These are phyloP conservation scores for Boechera divaricarpa DNA, from an alignment of 345 rosid species.

Conservation along the genomic window DNA sequence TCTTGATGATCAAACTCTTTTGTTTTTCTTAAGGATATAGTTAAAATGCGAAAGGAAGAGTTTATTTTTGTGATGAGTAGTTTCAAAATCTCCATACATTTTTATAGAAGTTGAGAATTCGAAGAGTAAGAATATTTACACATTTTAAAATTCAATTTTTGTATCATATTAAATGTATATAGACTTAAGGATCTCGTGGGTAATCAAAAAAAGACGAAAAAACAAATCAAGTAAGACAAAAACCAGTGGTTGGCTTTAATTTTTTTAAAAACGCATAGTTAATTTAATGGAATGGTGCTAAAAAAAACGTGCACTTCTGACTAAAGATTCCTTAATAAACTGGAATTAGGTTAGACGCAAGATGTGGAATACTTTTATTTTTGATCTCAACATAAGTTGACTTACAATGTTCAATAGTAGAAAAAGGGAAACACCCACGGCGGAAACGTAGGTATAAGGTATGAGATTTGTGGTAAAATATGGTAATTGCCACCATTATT, in stretches of 20 bases:
- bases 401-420: not conserved
- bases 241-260: slow-evolving; percentile 9
- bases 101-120: not conserved
- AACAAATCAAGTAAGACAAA: slow-evolving; percentile 17
- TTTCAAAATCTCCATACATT: not conserved
- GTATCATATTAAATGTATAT: not conserved
- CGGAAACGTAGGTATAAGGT: no score
- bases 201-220: not conserved
- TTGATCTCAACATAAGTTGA: not conserved
- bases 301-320: slow-evolving; percentile 21
- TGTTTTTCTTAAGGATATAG: no score
- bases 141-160: not conserved
- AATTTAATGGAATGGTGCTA: not conserved
- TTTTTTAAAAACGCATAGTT: not conserved
- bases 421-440: no score
- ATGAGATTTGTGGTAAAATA: no score
- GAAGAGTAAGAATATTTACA: not conserved
- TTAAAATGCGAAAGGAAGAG: no score
- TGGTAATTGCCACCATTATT: no score
- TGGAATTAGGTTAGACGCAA: not conserved
- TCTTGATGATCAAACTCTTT: no score
- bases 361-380: not conserved
- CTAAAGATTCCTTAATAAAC: not conserved
- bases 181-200: slow-evolving; percentile 3
- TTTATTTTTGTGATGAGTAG: not conserved